A percentile compares a stretch with the other conserved stretches of the same genome.
phyloP scores from a whole-genome alignment of 768 basidiomycete genomes.

The Coprinopsis strossmayeri region DNA sequence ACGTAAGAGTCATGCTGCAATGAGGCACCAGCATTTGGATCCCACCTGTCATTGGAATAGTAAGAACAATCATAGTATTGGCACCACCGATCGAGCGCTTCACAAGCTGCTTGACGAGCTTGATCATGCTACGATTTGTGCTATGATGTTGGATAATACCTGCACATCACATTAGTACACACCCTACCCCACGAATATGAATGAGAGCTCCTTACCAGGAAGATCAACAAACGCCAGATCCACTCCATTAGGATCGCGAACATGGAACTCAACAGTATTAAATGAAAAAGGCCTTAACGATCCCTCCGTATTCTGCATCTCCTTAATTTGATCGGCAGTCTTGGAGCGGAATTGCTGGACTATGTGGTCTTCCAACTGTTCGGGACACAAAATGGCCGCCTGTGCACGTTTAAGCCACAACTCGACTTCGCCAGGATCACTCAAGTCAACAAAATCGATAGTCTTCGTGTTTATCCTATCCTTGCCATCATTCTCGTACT shows the following conservation, averaged over 20 bases:
- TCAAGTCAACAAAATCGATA: constrained; percentile 36
- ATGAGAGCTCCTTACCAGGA: constrained; percentile 31
- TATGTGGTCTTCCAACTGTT: neutral
- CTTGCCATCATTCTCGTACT: neutral
- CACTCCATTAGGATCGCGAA: constrained; percentile 36
- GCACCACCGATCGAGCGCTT: constrained; percentile 36
- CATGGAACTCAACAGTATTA: constrained; percentile 42
- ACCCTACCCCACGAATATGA: constrained; percentile 4
- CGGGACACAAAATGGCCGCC: constrained; percentile 46
- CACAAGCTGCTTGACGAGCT: constrained; percentile 43
- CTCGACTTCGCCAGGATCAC: constrained; percentile 39
- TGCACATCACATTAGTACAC: constrained; percentile 18
- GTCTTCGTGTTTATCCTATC: neutral
- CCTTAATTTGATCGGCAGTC: constrained; percentile 9
- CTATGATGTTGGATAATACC: constrained; percentile 53
- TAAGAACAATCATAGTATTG: constrained; percentile 58
- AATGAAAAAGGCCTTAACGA: constrained; percentile 32
- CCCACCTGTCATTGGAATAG: constrained; percentile 59
- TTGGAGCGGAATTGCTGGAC: constrained; percentile 6
- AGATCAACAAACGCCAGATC: constrained; percentile 50
- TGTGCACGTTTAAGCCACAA: constrained; percentile 53
- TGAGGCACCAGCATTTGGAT: neutral
- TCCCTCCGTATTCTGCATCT: neutral
- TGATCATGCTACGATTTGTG: constrained; percentile 23
- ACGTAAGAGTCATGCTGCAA: neutral